Conservation (phyloP, 2,329 filamentous ascomycete genomes). For the Daldinia eschscholtzii region DNA sequence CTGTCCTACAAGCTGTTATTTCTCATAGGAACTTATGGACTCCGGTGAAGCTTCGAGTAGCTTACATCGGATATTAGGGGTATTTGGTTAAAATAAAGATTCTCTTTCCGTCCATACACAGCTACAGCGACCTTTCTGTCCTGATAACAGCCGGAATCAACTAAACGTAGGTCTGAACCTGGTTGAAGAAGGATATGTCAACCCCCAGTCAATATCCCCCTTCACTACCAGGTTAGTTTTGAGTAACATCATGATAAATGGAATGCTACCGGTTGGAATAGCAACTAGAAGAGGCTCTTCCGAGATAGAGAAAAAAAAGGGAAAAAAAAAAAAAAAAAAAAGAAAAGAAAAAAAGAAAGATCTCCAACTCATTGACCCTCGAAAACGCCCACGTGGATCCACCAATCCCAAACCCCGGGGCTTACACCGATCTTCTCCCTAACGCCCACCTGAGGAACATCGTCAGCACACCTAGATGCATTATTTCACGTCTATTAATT, state of each 20-base stretch:
- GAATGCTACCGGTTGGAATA: neutral
- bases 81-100: slow-evolving; percentile 8
- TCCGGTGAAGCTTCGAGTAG: neutral
- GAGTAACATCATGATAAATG: neutral
- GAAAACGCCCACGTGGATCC: neutral
- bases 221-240: neutral
- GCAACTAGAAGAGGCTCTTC: neutral
- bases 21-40: neutral
- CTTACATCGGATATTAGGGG: neutral
- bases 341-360: neutral
- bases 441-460: neutral
- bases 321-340: neutral
- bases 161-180: neutral
- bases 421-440: neutral
- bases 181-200: neutral
- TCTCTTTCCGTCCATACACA: neutral
- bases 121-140: neutral
- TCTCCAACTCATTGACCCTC: neutral
- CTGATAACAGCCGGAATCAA: neutral
- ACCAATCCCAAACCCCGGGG: neutral
- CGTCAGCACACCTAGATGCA: neutral
- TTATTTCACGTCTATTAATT: neutral
- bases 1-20: neutral
- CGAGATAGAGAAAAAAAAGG: too few relatives aligned
- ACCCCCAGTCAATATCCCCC: neutral